A percentile compares a stretch with the other conserved stretches of the same genome.
phyloP scores from a whole-genome alignment of 73 alveolate species.

The Paramecium tetraurelia region DNA sequence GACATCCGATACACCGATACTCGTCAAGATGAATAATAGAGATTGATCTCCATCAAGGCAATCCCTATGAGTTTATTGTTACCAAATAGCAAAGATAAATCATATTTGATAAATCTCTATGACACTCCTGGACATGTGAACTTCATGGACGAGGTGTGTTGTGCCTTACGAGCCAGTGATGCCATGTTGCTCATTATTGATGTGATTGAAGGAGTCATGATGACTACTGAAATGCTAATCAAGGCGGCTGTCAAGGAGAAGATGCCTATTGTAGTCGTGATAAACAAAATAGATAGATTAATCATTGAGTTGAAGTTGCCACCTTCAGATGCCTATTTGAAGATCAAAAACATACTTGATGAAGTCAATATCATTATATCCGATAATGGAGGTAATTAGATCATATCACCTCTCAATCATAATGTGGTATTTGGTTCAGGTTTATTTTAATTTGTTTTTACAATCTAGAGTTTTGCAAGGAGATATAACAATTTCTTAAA shows the following conservation, averaged over 20 bases:
- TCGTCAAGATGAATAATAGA: conserved; percentile 94
- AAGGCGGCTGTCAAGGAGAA: conserved; percentile 84
- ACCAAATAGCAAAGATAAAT: conserved; percentile 96
- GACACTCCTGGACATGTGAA: conserved; percentile 99
- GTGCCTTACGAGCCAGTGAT: conserved; percentile 88
- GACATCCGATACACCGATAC: conserved; percentile 95
- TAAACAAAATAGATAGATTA: conserved; percentile 97
- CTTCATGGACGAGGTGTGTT: conserved; percentile 93
- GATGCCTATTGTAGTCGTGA: conserved; percentile 85
- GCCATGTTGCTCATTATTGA: conserved; percentile 93
- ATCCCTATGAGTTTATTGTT: conserved; percentile 95
- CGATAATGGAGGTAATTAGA: conserved; percentile 56
- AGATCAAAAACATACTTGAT: conserved; percentile 91
- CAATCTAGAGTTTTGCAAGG: conserved; percentile 89
- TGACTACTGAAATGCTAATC: conserved; percentile 77
- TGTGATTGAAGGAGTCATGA: conserved; percentile 90
- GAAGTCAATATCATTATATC: conserved; percentile 83
- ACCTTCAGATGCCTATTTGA: conserved; percentile 98
- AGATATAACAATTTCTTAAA: conserved; percentile 72
- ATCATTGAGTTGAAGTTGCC: conserved; percentile 97
- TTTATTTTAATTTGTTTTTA: conserved; percentile 85
- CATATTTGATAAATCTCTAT: conserved; percentile 91
- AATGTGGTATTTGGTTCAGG: conserved; percentile 95
- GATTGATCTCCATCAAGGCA: conserved; percentile 93
- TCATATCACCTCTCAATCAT: conserved; percentile 84